Percentiles rank a stretch among this genome's conserved stretches.
Conservation (phyloP, 2,329 filamentous ascomycete species). For the Aspergillus pseudotamarii region DNA sequence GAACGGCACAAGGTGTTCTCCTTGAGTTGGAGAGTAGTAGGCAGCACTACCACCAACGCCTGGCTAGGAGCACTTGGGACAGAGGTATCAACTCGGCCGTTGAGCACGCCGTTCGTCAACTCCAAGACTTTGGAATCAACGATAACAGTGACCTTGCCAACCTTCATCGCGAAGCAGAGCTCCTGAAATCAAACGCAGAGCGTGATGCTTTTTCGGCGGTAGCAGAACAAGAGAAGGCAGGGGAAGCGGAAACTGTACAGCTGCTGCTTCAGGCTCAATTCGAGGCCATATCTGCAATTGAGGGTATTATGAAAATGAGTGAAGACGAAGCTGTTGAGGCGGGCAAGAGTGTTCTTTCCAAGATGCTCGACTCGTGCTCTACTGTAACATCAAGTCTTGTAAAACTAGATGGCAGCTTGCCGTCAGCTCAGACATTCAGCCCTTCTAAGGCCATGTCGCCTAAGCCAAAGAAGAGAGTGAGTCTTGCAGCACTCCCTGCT, state of each 20-base stretch:
- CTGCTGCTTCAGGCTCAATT: conserved; percentile 87
- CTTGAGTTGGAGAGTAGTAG: conserved; percentile 86
- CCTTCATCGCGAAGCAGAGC: conserved; percentile 78
- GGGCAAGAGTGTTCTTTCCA: conserved; percentile 75
- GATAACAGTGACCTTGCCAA: conserved; percentile 71
- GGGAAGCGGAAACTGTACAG: conserved; percentile 77
- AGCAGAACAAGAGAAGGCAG: conserved; percentile 79
- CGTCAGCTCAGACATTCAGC: conserved; percentile 62
- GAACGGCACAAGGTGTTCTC: conserved; percentile 84
- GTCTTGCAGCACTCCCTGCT: conserved; percentile 38
- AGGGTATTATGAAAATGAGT: conserved; percentile 78
- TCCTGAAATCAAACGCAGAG: conserved; percentile 80
- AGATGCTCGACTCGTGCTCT: conserved; percentile 76
- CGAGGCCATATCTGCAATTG: conserved; percentile 81
- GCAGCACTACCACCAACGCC: conserved; percentile 83
- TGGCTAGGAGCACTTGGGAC: conserved; percentile 84
- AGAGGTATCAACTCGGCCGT: conserved; percentile 83
- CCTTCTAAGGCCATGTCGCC: conserved; percentile 72
- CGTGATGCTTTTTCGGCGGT: conserved; percentile 77
- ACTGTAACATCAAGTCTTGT: conserved; percentile 79
- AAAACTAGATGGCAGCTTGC: conserved; percentile 77
- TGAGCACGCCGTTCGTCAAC: conserved; percentile 78
- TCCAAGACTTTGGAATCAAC: conserved; percentile 68
- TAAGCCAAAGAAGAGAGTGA: conserved; percentile 65
- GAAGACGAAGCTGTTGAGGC: conserved; percentile 80